These are phyloP conservation scores for Daldinia bambusicola DNA, from an alignment of 495 filamentous ascomycete genomes.

Conservation along the genomic window DNA sequence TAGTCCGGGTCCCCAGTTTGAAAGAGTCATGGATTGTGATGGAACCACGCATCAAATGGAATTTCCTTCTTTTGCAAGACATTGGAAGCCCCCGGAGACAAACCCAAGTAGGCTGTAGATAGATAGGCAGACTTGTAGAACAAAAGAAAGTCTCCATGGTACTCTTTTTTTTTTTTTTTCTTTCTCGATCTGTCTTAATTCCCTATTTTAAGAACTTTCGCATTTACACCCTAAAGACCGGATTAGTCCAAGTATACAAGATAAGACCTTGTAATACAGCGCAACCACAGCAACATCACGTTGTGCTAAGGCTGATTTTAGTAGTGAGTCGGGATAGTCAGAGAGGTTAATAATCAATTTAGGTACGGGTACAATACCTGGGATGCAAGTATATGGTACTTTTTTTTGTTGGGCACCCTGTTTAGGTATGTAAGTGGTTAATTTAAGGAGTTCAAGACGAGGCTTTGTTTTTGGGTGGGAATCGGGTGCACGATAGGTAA, in stretches of 20 bases:
- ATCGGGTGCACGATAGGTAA: not conserved
- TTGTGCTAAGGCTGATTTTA: conserved; percentile 1
- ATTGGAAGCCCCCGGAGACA: not conserved
- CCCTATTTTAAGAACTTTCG: not conserved
- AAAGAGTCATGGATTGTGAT: conserved; percentile 42
- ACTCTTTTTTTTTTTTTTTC: too few species aligned
- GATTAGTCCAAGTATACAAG: not conserved
- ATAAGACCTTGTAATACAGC: not conserved
- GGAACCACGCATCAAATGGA: conserved; percentile 5
- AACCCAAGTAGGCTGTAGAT: not conserved
- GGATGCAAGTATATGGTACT: not conserved
- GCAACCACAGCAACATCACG: not conserved
- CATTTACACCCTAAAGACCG: conserved; percentile 6
- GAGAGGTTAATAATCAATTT: not conserved
- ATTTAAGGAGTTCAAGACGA: not conserved
- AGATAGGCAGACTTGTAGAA: not conserved
- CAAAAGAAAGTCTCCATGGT: conserved; percentile 19
- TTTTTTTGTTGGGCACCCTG: not conserved
- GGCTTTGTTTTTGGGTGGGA: not conserved
- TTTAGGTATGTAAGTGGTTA: not conserved
- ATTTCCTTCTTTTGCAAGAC: not conserved
- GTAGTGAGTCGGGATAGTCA: not conserved
- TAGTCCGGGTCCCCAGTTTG: conserved; percentile 23
- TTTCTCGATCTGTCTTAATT: conserved; percentile 15
- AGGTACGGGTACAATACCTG: not conserved